Evolutionary conservation across 192 early-diverging fungal genomes (phyloP).

Genomic region (Mortierella antarctica): DNA sequence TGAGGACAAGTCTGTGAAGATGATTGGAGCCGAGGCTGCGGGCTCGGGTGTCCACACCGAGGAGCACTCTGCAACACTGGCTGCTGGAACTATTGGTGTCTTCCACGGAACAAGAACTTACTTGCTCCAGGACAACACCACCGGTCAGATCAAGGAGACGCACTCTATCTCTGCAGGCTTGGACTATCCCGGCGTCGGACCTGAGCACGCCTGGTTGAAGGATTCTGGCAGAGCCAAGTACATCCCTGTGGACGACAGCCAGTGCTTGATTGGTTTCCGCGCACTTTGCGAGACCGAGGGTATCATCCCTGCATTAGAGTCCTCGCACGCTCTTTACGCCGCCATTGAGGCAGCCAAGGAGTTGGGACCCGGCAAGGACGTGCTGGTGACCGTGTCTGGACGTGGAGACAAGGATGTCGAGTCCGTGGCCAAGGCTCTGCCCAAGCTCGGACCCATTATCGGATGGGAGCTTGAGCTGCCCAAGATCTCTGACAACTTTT

Average conservation of each 20-base stretch:
- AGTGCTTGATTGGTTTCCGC: conserved; percentile 89
- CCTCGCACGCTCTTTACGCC: conserved; percentile 90
- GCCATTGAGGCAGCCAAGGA: conserved; percentile 82
- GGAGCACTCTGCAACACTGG: conserved; percentile 91
- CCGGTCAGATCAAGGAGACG: conserved; percentile 97
- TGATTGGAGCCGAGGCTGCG: conserved; percentile 95
- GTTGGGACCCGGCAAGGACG: conserved; percentile 79
- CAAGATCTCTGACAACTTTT: conserved; percentile 53
- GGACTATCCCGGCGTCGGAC: conserved; percentile 98
- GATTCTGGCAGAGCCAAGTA: conserved; percentile 89
- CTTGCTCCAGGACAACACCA: conserved; percentile 88
- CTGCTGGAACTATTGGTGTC: conserved; percentile 88
- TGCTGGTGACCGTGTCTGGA: conserved; percentile 92
- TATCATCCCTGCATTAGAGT: conserved; percentile 97
- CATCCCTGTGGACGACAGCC: conserved; percentile 79
- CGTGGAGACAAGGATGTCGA: conserved; percentile 98
- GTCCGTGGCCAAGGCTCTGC: conserved; percentile 90
- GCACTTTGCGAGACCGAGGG: conserved; percentile 78
- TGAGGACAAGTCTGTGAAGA: conserved; percentile 82
- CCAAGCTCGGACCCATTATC: conserved; percentile 91
- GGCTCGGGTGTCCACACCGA: conserved; percentile 87
- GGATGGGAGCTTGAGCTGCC: conserved; percentile 82
- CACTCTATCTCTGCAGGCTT: conserved; percentile 96
- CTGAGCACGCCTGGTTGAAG: conserved; percentile 95
- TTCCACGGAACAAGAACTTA: conserved; percentile 97